Evolutionary conservation across 2,329 filamentous ascomycete genomes (phyloP).

Genomic region (Proliferodiscus dingleyae): DNA sequence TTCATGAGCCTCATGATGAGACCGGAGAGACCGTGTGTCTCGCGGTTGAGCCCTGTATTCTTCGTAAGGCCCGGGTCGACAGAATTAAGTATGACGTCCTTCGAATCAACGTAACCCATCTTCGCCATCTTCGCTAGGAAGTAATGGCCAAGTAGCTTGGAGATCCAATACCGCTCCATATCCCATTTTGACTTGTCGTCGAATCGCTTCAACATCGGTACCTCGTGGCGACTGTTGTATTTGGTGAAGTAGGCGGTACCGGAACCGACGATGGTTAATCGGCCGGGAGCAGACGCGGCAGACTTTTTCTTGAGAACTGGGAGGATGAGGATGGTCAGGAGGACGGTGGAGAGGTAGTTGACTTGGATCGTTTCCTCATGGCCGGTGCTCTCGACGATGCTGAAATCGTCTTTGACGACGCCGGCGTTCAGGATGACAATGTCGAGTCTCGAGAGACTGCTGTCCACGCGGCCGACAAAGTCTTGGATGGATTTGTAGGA

Average conservation of each 20-base stretch:
- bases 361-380: slow-evolving; percentile 39
- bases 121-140: slow-evolving; percentile 37
- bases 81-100: slow-evolving; percentile 35
- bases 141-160: slow-evolving; percentile 32
- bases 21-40: slow-evolving; percentile 20
- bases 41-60: slow-evolving; percentile 39
- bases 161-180: slow-evolving; percentile 27
- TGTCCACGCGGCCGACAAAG: slow-evolving; percentile 36
- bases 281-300: slow-evolving; percentile 2
- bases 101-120: slow-evolving; percentile 29
- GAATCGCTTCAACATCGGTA: slow-evolving; percentile 30
- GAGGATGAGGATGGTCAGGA: slow-evolving; percentile 25
- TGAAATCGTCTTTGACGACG: slow-evolving; percentile 15
- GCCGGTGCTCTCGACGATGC: slow-evolving; percentile 27
- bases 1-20: slow-evolving; percentile 23
- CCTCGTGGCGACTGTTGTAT: slow-evolving; percentile 23
- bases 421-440: slow-evolving; percentile 44
- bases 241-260: slow-evolving; percentile 25
- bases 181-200: slow-evolving; percentile 29
- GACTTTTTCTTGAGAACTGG: slow-evolving; percentile 26
- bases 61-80: slow-evolving; percentile 33
- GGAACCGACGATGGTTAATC: slow-evolving; percentile 29
- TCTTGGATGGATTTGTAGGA: slow-evolving; percentile 40
- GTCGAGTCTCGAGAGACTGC: slow-evolving; percentile 36
- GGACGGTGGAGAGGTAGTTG: slow-evolving; percentile 27